These are phyloP conservation scores for Stagonosporopsis vannaccii DNA, from an alignment of 2,329 filamentous ascomycete genomes.

Conservation along the genomic window DNA sequence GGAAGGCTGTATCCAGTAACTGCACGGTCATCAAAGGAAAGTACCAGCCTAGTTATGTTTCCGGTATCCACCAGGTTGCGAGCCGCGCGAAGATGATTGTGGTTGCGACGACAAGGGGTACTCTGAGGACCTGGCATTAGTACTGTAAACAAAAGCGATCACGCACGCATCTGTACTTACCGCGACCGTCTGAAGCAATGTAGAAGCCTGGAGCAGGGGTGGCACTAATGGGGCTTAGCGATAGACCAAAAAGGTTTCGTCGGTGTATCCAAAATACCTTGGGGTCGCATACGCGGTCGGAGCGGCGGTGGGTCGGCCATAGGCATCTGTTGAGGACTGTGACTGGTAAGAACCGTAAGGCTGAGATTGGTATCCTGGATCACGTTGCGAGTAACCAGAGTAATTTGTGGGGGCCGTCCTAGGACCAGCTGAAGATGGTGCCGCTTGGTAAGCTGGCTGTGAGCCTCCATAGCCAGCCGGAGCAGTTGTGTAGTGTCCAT, in stretches of 20 bases:
- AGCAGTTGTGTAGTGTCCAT: conserved; percentile 45
- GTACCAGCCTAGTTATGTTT: conserved; percentile 20
- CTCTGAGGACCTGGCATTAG: conserved; percentile 39
- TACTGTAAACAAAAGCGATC: neutral
- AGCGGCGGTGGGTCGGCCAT: conserved; percentile 32
- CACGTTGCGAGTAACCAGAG: conserved; percentile 31
- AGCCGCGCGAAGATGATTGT: conserved; percentile 32
- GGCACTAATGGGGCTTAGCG: conserved; percentile 49
- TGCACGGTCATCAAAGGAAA: conserved; percentile 5
- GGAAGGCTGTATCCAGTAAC: conserved; percentile 20
- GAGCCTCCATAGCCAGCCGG: conserved; percentile 36
- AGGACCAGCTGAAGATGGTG: conserved; percentile 33
- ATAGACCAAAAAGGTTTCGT: conserved; percentile 50
- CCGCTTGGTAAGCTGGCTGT: conserved; percentile 37
- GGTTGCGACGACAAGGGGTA: conserved; percentile 43
- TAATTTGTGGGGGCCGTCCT: conserved; percentile 45
- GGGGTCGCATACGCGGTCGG: conserved; percentile 36
- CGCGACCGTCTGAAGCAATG: conserved; percentile 48
- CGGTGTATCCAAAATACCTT: conserved; percentile 54
- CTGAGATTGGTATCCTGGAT: conserved; percentile 17
- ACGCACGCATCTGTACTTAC: conserved; percentile 36
- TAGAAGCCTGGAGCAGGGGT: conserved; percentile 46
- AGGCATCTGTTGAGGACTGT: conserved; percentile 38
- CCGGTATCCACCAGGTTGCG: conserved; percentile 32
- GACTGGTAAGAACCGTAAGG: conserved; percentile 39